A percentile compares a stretch with the other conserved stretches of the same genome.
These are phyloP conservation scores for Kodamaea plutei DNA, from an alignment of 1,139 yeast species.

Conservation along the genomic window DNA sequence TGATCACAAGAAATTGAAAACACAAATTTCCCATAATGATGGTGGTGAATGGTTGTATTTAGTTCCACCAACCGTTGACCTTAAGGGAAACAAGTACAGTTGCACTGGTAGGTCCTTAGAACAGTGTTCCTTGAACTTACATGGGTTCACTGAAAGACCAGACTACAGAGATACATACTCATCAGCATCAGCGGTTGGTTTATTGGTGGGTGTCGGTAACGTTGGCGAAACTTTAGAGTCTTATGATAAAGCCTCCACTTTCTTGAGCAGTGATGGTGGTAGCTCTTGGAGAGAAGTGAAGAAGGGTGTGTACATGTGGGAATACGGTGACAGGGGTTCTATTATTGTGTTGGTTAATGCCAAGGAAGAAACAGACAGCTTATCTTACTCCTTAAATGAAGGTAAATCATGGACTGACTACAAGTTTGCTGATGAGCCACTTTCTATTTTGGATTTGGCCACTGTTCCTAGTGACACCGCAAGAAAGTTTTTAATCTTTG, in stretches of 20 bases:
- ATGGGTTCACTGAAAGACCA: constrained; percentile 84
- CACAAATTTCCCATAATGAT: constrained; percentile 82
- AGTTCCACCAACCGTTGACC: constrained; percentile 62
- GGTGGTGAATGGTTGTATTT: constrained; percentile 84
- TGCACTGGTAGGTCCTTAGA: constrained; percentile 51
- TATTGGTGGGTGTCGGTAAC: constrained; percentile 84
- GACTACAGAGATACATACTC: constrained; percentile 84
- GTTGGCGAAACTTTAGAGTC: constrained; percentile 66
- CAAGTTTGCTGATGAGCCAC: constrained; percentile 55
- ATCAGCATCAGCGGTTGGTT: constrained; percentile 85
- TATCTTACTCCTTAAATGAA: constrained; percentile 70
- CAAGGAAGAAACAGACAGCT: constrained; percentile 49
- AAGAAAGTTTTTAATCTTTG: constrained; percentile 53
- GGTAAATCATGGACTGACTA: constrained; percentile 75
- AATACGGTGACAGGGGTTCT: constrained; percentile 93
- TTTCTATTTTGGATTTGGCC: constrained; percentile 66
- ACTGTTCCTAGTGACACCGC: constrained; percentile 92
- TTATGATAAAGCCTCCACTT: constrained; percentile 59
- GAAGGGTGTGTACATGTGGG: constrained; percentile 85
- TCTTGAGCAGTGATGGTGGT: constrained; percentile 84
- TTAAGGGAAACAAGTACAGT: constrained; percentile 52
- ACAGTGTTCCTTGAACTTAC: constrained; percentile 78
- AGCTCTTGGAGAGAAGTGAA: constrained; percentile 76
- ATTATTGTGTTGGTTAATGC: constrained; percentile 68
- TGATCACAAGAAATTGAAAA: constrained; percentile 56